A percentile compares a stretch with the other conserved stretches of the same genome.
These are phyloP conservation scores for Stagonosporopsis tanaceti DNA, from an alignment of 2,329 filamentous ascomycete genomes.

Conservation along the genomic window DNA sequence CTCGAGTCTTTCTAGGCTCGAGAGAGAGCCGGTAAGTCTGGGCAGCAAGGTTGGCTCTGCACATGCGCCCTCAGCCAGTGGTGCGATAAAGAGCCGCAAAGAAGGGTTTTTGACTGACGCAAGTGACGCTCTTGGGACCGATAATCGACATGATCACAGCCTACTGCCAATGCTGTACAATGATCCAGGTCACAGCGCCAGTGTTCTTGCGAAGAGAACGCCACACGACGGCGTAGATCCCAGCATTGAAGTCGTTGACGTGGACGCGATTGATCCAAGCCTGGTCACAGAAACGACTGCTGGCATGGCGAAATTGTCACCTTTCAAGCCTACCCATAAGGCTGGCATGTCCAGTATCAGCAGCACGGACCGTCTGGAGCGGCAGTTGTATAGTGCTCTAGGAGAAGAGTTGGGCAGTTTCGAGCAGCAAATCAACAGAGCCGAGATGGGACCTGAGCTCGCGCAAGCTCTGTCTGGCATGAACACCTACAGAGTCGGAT, in stretches of 20 bases:
- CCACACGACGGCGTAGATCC: neutral
- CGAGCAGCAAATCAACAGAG: conserved; percentile 23
- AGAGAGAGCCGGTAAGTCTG: conserved; percentile 7
- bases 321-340: conserved; percentile 34
- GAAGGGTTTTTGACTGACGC: conserved; percentile 27
- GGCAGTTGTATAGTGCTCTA: conserved; percentile 41
- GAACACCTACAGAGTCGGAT: conserved; percentile 9
- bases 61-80: conserved; percentile 22
- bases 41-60: conserved; percentile 27
- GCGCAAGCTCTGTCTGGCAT: conserved; percentile 14
- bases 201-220: neutral
- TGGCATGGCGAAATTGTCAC: conserved; percentile 20
- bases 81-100: conserved; percentile 37
- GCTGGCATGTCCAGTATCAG: conserved; percentile 39
- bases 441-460: conserved; percentile 26
- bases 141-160: conserved; percentile 29
- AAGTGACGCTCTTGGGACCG: conserved; percentile 9
- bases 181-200: neutral
- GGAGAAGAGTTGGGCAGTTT: conserved; percentile 42
- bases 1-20: conserved; percentile 25
- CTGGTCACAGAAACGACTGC: conserved; percentile 4
- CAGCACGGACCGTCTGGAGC: conserved; percentile 39
- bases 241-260: conserved; percentile 33
- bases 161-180: conserved; percentile 8
- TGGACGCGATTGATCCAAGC: conserved; percentile 30